Base-by-base conservation (phyloP, 495 filamentous ascomycete species). In the Glutinoglossum americanum region DNA sequence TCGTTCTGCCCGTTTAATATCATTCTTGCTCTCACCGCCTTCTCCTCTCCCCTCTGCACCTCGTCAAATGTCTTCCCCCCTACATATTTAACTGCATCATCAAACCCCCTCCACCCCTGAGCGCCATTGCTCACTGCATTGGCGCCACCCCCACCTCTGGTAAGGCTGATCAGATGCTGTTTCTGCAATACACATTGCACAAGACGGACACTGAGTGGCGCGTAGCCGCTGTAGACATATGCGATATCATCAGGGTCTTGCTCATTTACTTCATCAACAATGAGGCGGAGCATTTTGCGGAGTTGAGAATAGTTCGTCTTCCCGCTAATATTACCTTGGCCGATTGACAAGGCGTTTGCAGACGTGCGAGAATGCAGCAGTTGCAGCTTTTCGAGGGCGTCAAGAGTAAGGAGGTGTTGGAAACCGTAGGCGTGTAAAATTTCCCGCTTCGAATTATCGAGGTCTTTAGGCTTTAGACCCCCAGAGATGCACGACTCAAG, bases 181-280 rank as follows among this genome's bases (percentile, higher is more conserved):
- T 99, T 99, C 68, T 97, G 90, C 56, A 97, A 68, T 35, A 97
- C 76, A 62, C 85, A 92, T 70, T 99, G 93, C n/a, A 99, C 83
- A 19, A 99, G 78, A 17, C 93, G 85, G 60, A 97, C 76, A 57
- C 85, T 93, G 25, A 99, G 76, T 1, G 93, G 92, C 6, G 93
- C 93, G 66, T 96, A 97, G 49, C 93, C 93, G 61, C 85, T 90
- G 73, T 95, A 99, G 35, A 94, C 89, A 65, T 97, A 99, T 10
- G 93, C 86, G 60, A 97, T 85, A 60, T 99, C 93, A 62, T 89
- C 82, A 9, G 93, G 93, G n/a, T 94, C 87, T 49, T 89, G 81
- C 67, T 97, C 93, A 65, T 94, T 89, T 58, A 97, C 89, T 67
- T 99, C 93, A 67, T 97, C 90, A 56, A 95, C 83, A 61, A 96